Conservation (phyloP, 768 basidiomycete species). For the Trametes cingulata region DNA sequence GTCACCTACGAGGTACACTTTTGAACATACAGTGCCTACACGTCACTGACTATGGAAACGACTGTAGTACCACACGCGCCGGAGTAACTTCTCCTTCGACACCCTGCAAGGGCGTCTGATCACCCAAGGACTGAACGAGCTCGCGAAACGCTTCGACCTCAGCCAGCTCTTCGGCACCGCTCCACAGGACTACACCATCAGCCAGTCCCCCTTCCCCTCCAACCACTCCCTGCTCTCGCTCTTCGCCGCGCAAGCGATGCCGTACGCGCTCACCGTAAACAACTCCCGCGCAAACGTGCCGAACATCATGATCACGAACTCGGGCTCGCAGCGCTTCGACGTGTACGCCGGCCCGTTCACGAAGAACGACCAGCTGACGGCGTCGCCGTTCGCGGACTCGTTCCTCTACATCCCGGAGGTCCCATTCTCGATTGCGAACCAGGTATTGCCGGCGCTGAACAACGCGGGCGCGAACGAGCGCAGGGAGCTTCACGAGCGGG, state of each 20-base stretch:
- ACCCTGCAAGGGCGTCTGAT: conserved; percentile 55
- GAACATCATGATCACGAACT: conserved; percentile 64
- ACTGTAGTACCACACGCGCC: conserved; percentile 63
- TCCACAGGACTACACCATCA: conserved; percentile 73
- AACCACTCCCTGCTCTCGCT: conserved; percentile 60
- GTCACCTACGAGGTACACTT: conserved; percentile 63
- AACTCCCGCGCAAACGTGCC: conserved; percentile 62
- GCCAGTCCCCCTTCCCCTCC: conserved; percentile 66
- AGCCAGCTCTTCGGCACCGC: conserved; percentile 65
- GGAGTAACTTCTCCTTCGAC: conserved; percentile 57
- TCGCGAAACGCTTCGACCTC: conserved; percentile 64
- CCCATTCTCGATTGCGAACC: conserved; percentile 47
- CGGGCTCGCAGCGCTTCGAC: conserved; percentile 66
- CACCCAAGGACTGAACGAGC: conserved; percentile 51
- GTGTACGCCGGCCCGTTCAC: conserved; percentile 71
- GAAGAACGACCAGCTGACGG: conserved; percentile 78
- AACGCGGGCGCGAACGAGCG: conserved; percentile 40
- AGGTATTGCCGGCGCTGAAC: conserved; percentile 57
- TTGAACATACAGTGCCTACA: no score
- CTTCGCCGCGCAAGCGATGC: conserved; percentile 55
- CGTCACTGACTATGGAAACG: neutral
- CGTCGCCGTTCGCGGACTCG: conserved; percentile 64
- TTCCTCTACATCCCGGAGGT: conserved; percentile 66
- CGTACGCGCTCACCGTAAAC: conserved; percentile 58
- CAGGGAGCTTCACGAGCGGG: conserved; percentile 37